A percentile compares a stretch with the other conserved stretches of the same genome.
Evolutionary conservation across 768 basidiomycete genomes (phyloP).

Genomic region (Candolleomyces eurysporus): DNA sequence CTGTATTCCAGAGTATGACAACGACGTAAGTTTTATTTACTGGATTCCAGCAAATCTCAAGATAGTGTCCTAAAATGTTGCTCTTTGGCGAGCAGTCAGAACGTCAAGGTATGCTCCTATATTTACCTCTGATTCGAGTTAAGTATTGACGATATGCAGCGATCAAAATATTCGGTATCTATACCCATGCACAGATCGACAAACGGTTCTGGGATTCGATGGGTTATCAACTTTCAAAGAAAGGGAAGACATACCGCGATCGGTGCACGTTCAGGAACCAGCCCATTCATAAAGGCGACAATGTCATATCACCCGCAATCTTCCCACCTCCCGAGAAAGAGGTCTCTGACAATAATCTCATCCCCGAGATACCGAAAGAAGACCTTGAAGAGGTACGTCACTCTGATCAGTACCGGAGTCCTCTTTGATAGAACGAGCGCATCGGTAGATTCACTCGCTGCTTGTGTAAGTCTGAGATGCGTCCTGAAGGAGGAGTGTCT

Average conservation of each 20-base stretch:
- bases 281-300: slow-evolving; percentile 27
- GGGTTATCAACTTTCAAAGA: slow-evolving; percentile 33
- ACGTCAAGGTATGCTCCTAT: slow-evolving; percentile 23
- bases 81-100: slow-evolving; percentile 18
- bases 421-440: not conserved
- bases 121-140: not conserved
- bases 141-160: slow-evolving; percentile 15
- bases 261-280: slow-evolving; percentile 46
- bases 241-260: slow-evolving; percentile 48
- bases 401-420: too few species aligned
- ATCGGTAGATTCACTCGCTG: slow-evolving; percentile 50
- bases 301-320: slow-evolving; percentile 48
- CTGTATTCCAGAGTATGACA: slow-evolving; percentile 37
- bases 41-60: not conserved
- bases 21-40: slow-evolving; percentile 17
- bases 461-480: slow-evolving; percentile 44
- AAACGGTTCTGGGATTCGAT: slow-evolving; percentile 38
- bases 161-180: slow-evolving; percentile 36
- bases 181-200: slow-evolving; percentile 39
- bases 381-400: slow-evolving; percentile 47
- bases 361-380: slow-evolving; percentile 38
- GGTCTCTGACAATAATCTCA: slow-evolving; percentile 14
- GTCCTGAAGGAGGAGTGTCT: not conserved
- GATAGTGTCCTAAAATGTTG: too few species aligned
- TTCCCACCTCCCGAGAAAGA: slow-evolving; percentile 38